Base-by-base conservation (phyloP, 2,329 filamentous ascomycete species). In the Rosellinia necatrix region DNA sequence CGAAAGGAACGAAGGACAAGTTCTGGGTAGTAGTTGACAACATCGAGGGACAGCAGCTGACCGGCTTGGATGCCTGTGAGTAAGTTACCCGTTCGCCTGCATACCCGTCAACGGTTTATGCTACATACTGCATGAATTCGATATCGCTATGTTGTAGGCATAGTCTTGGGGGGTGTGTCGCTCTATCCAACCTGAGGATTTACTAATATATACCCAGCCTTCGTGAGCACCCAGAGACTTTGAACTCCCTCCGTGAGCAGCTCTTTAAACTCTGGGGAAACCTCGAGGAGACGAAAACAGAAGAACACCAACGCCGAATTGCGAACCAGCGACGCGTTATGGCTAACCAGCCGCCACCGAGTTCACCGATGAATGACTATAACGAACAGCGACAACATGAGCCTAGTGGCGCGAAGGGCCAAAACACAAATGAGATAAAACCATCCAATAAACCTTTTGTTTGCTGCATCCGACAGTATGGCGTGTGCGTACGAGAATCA, bases 261-360 rank as follows among this genome's bases (percentile, higher is more conserved):
- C 77, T 97, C 52, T 93, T 88, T 68, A 75, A 84, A 30, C 77
- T 97, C 1, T 97, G 93, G 92, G 93, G 93, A 1, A 84, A 96
- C 58, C 77, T 97, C 1, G 86, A 92, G 68, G 91, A 96, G 68
- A 71, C 76, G 43, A 91, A 89, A 68, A 65, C 66, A 2, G 69
- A 65, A 55, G 71, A 68, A 61, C 69, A 58, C 48, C 67, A 57
- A 61, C 69, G 41, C 35, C 61, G 50, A 58, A 59, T 53, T 56
- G 64, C 49, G 34, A 67, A 65, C 43, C 66, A 59, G 15, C 65
- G 64, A 49, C 65, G 63, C 29, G 27, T 66, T 10, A 60, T 55
- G 2, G 62, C 51, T 5, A 62, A 71, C n/a, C 65, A 66, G 19
- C 71, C 73, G 1, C 61, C 71, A 68, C 1, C 66, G 72, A 78